Percentiles rank a stretch among this genome's conserved stretches.
phyloP scores from a whole-genome alignment of 192 early-diverging fungal species.

The Gigaspora rosea region DNA sequence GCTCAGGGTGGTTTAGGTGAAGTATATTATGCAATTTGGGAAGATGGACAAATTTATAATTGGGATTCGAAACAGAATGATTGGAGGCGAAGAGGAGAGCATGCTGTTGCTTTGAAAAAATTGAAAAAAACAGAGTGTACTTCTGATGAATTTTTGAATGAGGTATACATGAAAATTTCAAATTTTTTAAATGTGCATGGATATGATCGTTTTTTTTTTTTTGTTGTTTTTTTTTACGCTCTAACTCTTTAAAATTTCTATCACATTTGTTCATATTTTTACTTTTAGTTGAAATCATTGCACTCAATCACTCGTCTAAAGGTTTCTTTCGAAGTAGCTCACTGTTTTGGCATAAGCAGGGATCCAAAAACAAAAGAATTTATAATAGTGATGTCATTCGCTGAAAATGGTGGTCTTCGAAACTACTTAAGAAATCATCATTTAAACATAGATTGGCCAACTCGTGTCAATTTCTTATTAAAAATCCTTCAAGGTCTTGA shows the following conservation, averaged over 20 bases:
- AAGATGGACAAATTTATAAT: not conserved
- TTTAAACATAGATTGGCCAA: not conserved
- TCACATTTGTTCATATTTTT: not conserved
- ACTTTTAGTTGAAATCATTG: not conserved
- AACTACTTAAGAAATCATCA: not conserved
- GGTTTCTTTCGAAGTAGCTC: not conserved
- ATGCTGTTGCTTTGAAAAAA: constrained; percentile 12
- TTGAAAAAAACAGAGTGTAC: not conserved
- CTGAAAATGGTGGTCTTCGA: not conserved
- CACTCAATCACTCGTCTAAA: not conserved
- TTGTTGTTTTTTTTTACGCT: no score
- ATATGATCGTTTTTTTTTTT: not conserved
- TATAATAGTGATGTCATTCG: constrained; percentile 5
- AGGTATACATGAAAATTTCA: not conserved
- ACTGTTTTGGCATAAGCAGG: constrained; percentile 10
- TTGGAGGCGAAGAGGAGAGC: not conserved
- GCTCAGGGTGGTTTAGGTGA: constrained; percentile 13
- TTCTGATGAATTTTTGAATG: not conserved
- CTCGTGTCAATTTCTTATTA: not conserved
- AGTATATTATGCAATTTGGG: not conserved
- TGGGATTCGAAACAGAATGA: not conserved
- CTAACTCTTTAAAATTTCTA: not conserved
- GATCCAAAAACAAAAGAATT: constrained; percentile 1
- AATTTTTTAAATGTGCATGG: not conserved
- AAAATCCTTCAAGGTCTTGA: not conserved